Evolutionary conservation across 2,329 filamentous ascomycete species (phyloP).

Genomic region (Fusarium sp.): DNA sequence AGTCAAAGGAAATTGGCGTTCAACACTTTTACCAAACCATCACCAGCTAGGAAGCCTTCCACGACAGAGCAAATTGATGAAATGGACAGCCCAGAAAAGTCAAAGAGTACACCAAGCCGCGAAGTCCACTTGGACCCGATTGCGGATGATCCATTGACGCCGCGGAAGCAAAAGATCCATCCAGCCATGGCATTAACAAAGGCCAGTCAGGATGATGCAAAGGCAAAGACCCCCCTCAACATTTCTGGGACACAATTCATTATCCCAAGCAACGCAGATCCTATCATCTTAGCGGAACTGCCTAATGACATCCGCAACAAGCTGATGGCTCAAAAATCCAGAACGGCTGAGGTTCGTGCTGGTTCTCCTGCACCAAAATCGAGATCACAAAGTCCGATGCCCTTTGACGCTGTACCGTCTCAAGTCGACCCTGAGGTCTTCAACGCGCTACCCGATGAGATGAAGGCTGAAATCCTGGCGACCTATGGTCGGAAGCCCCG

Average conservation of each 20-base stretch:
- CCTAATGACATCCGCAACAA: conserved; percentile 86
- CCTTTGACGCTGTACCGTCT: conserved; percentile 71
- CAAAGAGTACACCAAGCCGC: conserved; percentile 49
- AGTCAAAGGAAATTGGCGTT: conserved; percentile 88
- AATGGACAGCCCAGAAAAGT: conserved; percentile 54
- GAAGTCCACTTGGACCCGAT: conserved; percentile 66
- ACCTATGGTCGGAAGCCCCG: conserved; percentile 70
- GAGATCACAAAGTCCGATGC: conserved; percentile 60
- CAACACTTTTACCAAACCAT: conserved; percentile 64
- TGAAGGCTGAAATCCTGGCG: conserved; percentile 86
- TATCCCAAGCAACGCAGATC: conserved; percentile 86
- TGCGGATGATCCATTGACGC: conserved; percentile 68
- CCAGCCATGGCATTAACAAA: conserved; percentile 68
- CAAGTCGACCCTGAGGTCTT: conserved; percentile 91
- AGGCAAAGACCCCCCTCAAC: conserved; percentile 80
- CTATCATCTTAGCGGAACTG: conserved; percentile 85
- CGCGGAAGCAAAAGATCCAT: conserved; percentile 67
- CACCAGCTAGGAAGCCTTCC: conserved; percentile 58
- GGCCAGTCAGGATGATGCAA: conserved; percentile 64
- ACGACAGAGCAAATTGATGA: conserved; percentile 69
- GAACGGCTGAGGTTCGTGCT: conserved; percentile 34
- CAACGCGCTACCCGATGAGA: conserved; percentile 85
- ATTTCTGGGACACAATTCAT: conserved; percentile 92
- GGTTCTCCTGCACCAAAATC: conserved; percentile 51
- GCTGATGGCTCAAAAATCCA: conserved; percentile 73